phyloP scores from a whole-genome alignment of 2,329 filamentous ascomycete genomes.

The Nothophaeocryptopus gaeumannii region DNA sequence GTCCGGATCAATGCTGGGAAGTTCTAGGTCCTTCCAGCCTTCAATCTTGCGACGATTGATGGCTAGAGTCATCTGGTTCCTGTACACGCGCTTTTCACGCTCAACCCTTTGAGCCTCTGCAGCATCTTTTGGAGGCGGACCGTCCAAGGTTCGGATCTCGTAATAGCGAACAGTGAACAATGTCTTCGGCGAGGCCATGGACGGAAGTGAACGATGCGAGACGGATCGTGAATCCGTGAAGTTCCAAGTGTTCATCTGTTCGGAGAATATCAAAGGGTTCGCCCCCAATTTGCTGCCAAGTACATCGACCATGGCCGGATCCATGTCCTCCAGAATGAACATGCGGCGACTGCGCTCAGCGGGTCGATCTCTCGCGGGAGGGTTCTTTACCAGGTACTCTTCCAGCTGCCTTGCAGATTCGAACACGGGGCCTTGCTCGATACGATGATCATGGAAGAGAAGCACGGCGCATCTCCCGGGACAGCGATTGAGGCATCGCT shows the following conservation, averaged over 20 bases:
- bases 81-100: not conserved
- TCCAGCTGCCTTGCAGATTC: not conserved
- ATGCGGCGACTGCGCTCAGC: conserved; percentile 11
- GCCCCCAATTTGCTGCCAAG: conserved; percentile 22
- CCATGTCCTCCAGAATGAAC: conserved; percentile 28
- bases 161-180: conserved; percentile 26
- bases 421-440: not conserved
- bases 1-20: conserved; percentile 12
- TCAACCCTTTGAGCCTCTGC: not conserved
- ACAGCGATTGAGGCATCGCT: not conserved
- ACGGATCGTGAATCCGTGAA: conserved; percentile 24
- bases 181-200: conserved; percentile 16
- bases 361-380: not conserved
- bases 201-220: conserved; percentile 22
- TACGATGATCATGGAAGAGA: conserved; percentile 1
- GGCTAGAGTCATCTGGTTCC: conserved; percentile 22
- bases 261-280: conserved; percentile 25
- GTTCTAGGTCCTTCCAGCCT: conserved; percentile 23
- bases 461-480: conserved; percentile 18
- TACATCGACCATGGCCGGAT: conserved; percentile 23
- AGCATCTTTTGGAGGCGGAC: conserved; percentile 3
- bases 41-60: conserved; percentile 24
- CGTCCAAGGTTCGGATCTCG: conserved; percentile 23
- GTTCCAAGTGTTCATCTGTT: conserved; percentile 30
- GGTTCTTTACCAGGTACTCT: conserved; percentile 1